Evolutionary conservation across 1,284 basidiomycete genomes (phyloP).

Genomic region (Microbotryomycetes sp.): DNA sequence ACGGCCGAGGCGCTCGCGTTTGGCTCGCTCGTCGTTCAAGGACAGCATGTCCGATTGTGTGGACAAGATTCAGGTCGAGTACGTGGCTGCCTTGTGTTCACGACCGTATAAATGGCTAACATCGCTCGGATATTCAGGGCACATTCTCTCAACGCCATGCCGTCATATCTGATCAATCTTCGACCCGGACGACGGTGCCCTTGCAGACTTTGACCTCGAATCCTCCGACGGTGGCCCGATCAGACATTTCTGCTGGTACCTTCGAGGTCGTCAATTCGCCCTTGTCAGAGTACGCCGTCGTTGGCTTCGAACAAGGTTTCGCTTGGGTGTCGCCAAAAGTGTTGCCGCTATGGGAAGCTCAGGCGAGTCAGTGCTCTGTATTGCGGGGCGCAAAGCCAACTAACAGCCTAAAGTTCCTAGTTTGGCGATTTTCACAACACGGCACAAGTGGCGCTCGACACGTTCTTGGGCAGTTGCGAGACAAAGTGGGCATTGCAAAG

Average conservation of each 20-base stretch:
- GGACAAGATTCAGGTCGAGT: constrained; percentile 77
- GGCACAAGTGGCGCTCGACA: constrained; percentile 78
- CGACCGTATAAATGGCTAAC: neutral
- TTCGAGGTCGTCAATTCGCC: constrained; percentile 40
- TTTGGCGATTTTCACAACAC: constrained; percentile 85
- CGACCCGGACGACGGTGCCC: constrained; percentile 15
- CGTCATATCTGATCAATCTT: constrained; percentile 73
- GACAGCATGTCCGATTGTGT: constrained; percentile 70
- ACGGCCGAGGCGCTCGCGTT: constrained; percentile 84
- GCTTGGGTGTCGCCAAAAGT: constrained; percentile 75
- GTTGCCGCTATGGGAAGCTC: constrained; percentile 83
- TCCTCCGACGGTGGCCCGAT: neutral
- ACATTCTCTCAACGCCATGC: constrained; percentile 87
- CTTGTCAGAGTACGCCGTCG: constrained; percentile 31
- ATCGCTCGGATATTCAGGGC: constrained; percentile 42
- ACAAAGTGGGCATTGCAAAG: constrained; percentile 39
- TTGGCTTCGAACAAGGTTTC: constrained; percentile 74
- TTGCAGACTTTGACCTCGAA: constrained; percentile 13
- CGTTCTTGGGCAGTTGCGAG: constrained; percentile 72
- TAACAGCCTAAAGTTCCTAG: constrained; percentile 3
- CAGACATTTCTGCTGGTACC: constrained; percentile 36
- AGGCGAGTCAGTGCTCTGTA: constrained; percentile 50
- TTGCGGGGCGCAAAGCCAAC: no score
- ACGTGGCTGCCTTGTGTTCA: neutral
- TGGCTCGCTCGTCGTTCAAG: constrained; percentile 70